Evolutionary conservation across 2,329 filamentous ascomycete genomes (phyloP), one percentile per base, ranked within the genome.

Genomic region (Drechslera avenae): DNA sequence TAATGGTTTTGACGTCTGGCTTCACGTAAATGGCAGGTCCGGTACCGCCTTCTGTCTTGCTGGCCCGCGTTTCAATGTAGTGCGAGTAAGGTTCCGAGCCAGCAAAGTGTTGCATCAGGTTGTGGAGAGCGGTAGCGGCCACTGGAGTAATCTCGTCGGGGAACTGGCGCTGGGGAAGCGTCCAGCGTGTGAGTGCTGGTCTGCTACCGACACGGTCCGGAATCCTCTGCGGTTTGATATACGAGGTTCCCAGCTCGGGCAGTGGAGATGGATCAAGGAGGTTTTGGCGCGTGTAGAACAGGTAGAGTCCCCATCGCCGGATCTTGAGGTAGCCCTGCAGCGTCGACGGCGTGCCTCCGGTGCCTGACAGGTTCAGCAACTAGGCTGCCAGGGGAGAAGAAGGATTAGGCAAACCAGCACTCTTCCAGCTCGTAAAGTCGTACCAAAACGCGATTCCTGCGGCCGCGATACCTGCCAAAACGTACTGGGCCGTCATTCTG

Each of bases 21-120:
- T 63, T 63, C 1, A 69, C 62, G 50, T 69, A 71, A 8, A 71
- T 66, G 7, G 67, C 68, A 10, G 56, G 46, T 3, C 67, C 68
- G n/a, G 66, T 69, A 2, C 66, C 68, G 14, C 68, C 67, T 57
- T 71, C 68, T 3, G 67, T 69, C 44, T 65, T 67, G 40, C 62
- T 64, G 3, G 61, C 60, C 3, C 54, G 52, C 1, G 60, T 47
- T 10, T 57, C 49, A 8, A 69, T 67, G 13, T 59, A 66, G 3
- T 50, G 16, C 1, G 59, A 56, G 39, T 58, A 65, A n/a, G 60
- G 52, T 2, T 54, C 8, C 5, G 55, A 53, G 21, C 12, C 50
- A 6, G 66, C 59, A 31, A 68, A 63, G 7, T 47, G 40, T 16
- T 54, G 55, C 56, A 69, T 67, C n/a, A 69, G 49, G 14, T 49